A percentile compares a stretch with the other conserved stretches of the same genome.
These are phyloP conservation scores for Coffea canephora DNA, from an alignment of 257 asterid genomes.

Conservation along the genomic window DNA sequence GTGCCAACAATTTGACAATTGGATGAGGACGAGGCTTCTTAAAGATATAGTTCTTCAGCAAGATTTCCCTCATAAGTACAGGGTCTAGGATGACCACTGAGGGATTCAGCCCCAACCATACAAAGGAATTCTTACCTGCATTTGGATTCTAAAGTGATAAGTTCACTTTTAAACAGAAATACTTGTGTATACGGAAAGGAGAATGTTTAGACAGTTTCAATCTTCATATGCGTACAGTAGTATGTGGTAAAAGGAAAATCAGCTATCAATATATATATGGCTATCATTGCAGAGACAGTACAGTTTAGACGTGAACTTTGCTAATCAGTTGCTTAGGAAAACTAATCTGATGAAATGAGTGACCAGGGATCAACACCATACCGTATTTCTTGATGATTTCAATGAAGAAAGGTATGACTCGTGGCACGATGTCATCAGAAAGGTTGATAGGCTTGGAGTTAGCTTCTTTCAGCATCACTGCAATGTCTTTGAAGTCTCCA, in stretches of 20 bases:
- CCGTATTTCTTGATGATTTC: slow-evolving; percentile 23
- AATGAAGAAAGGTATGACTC: slow-evolving; percentile 19
- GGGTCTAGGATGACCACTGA: slow-evolving; percentile 20
- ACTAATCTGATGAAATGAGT: neutral
- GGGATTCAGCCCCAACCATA: slow-evolving; percentile 27
- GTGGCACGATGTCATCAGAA: slow-evolving; percentile 25
- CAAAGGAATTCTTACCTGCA: slow-evolving; percentile 21
- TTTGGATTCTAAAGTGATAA: neutral
- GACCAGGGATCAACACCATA: neutral
- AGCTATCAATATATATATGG: no score
- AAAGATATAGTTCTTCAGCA: slow-evolving; percentile 8
- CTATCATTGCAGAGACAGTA: no score
- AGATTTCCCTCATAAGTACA: slow-evolving; percentile 25
- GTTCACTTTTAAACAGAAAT: neutral
- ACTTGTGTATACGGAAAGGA: neutral
- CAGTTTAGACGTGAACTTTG: no score
- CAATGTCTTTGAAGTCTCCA: slow-evolving; percentile 25
- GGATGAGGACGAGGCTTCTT: slow-evolving; percentile 19
- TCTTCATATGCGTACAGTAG: neutral
- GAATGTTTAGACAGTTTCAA: neutral
- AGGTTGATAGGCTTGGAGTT: slow-evolving; percentile 22
- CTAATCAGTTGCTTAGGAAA: neutral
- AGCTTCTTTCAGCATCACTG: slow-evolving; percentile 18
- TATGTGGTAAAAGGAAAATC: no score
- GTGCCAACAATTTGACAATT: slow-evolving; percentile 11